Conservation (phyloP, 148 eudicot genomes). For the Chenopodium quinoa region DNA sequence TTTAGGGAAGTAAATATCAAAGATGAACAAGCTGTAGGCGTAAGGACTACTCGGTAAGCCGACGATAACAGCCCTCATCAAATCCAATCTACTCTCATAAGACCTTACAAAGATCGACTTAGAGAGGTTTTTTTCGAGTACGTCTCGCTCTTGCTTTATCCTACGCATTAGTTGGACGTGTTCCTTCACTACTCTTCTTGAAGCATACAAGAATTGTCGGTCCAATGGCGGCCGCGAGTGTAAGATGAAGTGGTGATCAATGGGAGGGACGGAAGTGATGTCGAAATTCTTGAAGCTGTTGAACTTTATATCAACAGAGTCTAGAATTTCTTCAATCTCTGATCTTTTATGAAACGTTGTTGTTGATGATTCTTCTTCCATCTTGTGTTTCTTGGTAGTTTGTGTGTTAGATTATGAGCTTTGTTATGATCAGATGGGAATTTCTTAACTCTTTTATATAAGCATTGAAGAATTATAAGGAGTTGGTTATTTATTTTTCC, state of each 20-base stretch:
- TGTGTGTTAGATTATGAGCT: too few species aligned
- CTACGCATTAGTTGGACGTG: background rate
- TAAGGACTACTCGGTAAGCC: conserved; percentile 13
- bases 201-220: background rate
- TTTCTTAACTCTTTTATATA: background rate
- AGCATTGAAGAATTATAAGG: too few species aligned
- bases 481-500: too few species aligned
- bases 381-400: too few species aligned
- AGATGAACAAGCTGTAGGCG: conserved; percentile 21
- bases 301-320: conserved; percentile 8
- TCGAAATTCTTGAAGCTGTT: conserved; percentile 19
- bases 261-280: background rate
- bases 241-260: conserved; percentile 21
- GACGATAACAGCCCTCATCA: conserved; percentile 23
- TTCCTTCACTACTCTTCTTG: background rate
- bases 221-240: background rate
- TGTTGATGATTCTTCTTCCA: background rate
- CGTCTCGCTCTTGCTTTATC: conserved; percentile 16
- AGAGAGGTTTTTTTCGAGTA: conserved; percentile 16
- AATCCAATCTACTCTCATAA: conserved; percentile 13
- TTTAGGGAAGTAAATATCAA: conserved; percentile 23
- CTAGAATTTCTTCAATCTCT: conserved; percentile 26
- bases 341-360: background rate
- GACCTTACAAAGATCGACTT: conserved; percentile 21
- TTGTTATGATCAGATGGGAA: too few species aligned